These are phyloP conservation scores for Parietaria judaica DNA, from an alignment of 306 rosid genomes.

Conservation along the genomic window DNA sequence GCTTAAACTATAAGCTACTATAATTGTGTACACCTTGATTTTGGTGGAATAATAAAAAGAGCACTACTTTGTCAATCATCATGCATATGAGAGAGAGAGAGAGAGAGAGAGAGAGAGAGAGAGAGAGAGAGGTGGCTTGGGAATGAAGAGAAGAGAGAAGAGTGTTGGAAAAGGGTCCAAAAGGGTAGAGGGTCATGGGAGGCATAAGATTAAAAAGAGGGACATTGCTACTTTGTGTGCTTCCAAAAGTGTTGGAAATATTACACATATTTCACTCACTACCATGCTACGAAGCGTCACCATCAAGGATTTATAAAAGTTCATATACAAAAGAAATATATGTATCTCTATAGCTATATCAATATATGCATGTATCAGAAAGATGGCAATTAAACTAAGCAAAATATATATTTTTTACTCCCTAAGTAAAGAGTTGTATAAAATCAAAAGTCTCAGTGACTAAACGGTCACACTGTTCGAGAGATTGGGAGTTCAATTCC, in stretches of 20 bases:
- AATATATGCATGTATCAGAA: neutral
- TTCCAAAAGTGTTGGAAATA: slow-evolving; percentile 15
- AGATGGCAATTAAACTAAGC: slow-evolving; percentile 8
- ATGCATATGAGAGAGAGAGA: neutral
- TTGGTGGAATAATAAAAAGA: slow-evolving; percentile 19
- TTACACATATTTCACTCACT: slow-evolving; percentile 9
- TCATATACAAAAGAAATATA: neutral
- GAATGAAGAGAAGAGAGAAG: neutral
- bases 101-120: slow-evolving; percentile 2
- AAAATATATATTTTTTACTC: neutral
- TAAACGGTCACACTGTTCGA: too few species aligned
- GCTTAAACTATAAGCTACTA: slow-evolving; percentile 25
- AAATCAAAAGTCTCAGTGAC: too few species aligned
- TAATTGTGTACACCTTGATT: slow-evolving; percentile 7
- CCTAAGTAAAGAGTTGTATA: neutral
- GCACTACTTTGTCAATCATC: neutral
- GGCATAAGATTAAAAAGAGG: slow-evolving; percentile 9
- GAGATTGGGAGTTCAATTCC: too few species aligned
- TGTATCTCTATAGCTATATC: neutral
- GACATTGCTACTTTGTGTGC: slow-evolving; percentile 6
- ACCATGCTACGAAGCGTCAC: slow-evolving; percentile 14
- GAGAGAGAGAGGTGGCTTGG: slow-evolving; percentile 9
- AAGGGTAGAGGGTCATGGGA: neutral
- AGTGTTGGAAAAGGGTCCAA: slow-evolving; percentile 5
- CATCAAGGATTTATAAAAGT: slow-evolving; percentile 9